A percentile compares a stretch with the other conserved stretches of the same genome.
phyloP scores from a whole-genome alignment of 129 eudicot genomes.

The Flaveria trinervia region DNA sequence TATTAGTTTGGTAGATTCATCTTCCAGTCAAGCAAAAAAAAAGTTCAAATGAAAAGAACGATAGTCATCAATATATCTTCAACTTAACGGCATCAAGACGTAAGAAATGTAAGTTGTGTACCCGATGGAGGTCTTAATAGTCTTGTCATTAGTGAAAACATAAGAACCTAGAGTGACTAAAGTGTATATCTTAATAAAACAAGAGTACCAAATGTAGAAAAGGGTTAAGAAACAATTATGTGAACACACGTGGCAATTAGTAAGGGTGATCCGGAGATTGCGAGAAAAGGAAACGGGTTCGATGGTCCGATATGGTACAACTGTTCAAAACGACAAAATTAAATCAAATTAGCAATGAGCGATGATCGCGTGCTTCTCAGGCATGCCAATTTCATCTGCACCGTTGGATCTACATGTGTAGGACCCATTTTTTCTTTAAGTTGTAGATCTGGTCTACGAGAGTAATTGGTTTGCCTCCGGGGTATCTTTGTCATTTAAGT shows the following conservation, averaged over 20 bases:
- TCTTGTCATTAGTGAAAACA: no score
- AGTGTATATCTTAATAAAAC: not conserved
- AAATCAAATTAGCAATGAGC: slow-evolving; percentile 30
- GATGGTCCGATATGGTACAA: slow-evolving; percentile 46
- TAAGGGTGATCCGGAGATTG: slow-evolving; percentile 56
- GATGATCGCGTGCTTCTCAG: slow-evolving; percentile 20
- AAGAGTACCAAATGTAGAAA: not conserved
- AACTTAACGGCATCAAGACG: no score
- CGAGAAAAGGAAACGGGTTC: slow-evolving; percentile 39
- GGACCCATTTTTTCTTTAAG: slow-evolving; percentile 14
- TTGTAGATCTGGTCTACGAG: slow-evolving; percentile 21
- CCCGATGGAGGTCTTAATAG: no score
- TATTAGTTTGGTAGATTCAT: no score
- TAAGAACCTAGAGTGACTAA: slow-evolving; percentile 9
- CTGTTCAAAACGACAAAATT: slow-evolving; percentile 39
- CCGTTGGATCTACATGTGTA: slow-evolving; percentile 14
- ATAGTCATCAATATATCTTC: no score
- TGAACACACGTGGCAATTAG: slow-evolving; percentile 50
- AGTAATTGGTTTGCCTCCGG: not conserved
- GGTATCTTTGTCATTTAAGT: not conserved
- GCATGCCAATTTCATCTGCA: not conserved
- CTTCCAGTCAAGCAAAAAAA: no score
- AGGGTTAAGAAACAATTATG: slow-evolving; percentile 11
- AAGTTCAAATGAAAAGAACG: no score
- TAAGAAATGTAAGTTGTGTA: no score